These are phyloP conservation scores for Xylaria longipes DNA, from an alignment of 495 filamentous ascomycete genomes.

Conservation along the genomic window DNA sequence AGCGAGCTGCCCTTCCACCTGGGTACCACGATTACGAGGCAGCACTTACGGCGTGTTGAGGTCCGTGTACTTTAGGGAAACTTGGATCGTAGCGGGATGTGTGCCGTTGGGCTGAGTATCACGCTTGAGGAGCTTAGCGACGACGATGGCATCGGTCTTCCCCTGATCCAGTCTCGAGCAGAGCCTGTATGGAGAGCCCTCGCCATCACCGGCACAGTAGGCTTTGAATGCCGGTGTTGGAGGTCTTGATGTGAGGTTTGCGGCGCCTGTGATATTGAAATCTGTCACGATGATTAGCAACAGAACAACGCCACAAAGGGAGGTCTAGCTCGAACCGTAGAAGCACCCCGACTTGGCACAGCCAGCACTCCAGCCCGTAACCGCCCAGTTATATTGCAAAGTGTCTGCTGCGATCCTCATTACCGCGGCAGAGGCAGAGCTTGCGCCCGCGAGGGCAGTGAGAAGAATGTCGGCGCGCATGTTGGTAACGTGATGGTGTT, in stretches of 20 bases:
- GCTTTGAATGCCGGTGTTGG: slow-evolving; percentile 38
- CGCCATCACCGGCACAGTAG: slow-evolving; percentile 36
- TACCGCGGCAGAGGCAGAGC: slow-evolving; percentile 30
- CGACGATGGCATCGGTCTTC: slow-evolving; percentile 30
- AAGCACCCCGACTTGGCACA: slow-evolving; percentile 26
- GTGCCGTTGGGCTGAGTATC: slow-evolving; percentile 31
- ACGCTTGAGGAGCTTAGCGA: slow-evolving; percentile 36
- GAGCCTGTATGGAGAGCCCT: slow-evolving; percentile 33
- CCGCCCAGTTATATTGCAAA: slow-evolving; percentile 33
- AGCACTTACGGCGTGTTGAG: slow-evolving; percentile 26
- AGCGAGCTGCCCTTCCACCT: slow-evolving; percentile 11
- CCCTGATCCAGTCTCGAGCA: slow-evolving; percentile 29
- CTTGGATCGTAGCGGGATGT: slow-evolving; percentile 36
- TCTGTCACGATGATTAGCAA: slow-evolving; percentile 26
- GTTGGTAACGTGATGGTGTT: slow-evolving; percentile 12
- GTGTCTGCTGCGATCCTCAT: slow-evolving; percentile 31
- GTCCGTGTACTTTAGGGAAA: slow-evolving; percentile 37
- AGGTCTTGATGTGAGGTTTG: slow-evolving; percentile 30
- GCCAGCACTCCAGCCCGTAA: slow-evolving; percentile 41
- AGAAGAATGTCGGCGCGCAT: slow-evolving; percentile 38
- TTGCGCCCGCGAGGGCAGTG: slow-evolving; percentile 29
- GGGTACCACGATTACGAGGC: slow-evolving; percentile 15
- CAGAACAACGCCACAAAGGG: neutral
- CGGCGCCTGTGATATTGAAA: slow-evolving; percentile 37
- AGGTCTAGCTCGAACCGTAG: slow-evolving; percentile 32